Percentiles rank a stretch among this genome's conserved stretches.
phyloP scores from a whole-genome alignment of 371 early-diverging fungal species.

The Mucor lusitanicus region DNA sequence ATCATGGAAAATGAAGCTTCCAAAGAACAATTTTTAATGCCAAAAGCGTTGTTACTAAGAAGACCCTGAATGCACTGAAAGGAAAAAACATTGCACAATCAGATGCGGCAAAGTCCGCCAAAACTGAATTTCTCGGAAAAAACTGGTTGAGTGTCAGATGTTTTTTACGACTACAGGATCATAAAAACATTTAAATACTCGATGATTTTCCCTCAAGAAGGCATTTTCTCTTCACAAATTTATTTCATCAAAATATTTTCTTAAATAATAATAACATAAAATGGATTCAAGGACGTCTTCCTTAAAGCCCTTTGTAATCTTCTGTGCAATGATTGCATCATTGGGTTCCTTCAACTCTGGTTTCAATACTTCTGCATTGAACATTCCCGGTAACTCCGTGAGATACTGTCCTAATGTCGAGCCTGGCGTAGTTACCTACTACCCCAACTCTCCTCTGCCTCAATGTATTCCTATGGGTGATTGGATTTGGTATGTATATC shows the following conservation, averaged over 20 bases:
- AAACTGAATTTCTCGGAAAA: slow-evolving; percentile 12
- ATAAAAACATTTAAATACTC: slow-evolving; percentile 13
- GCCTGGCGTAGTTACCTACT: slow-evolving; percentile 39
- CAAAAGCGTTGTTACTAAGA: not conserved
- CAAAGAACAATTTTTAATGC: not conserved
- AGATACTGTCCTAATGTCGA: slow-evolving; percentile 43
- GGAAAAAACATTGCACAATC: not conserved
- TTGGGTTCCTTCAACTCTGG: slow-evolving; percentile 51
- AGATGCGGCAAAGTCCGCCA: not conserved
- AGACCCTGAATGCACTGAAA: slow-evolving; percentile 13
- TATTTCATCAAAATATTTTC: not conserved
- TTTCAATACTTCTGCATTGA: slow-evolving; percentile 48
- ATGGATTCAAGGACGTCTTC: slow-evolving; percentile 21
- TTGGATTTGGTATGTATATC: slow-evolving; percentile 51
- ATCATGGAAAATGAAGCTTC: not conserved
- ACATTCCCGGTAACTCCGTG: slow-evolving; percentile 46
- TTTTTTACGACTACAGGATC: not conserved
- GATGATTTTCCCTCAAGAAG: not conserved
- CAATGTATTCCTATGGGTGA: slow-evolving; percentile 50
- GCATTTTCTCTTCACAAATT: not conserved
- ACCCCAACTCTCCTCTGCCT: slow-evolving; percentile 38
- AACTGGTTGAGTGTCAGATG: slow-evolving; percentile 16
- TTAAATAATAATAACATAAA: not conserved
- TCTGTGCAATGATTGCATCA: slow-evolving; percentile 43
- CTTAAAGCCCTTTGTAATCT: slow-evolving; percentile 36